phyloP scores from a whole-genome alignment of 495 filamentous ascomycete genomes.

The Aspergillus kassunensis region DNA sequence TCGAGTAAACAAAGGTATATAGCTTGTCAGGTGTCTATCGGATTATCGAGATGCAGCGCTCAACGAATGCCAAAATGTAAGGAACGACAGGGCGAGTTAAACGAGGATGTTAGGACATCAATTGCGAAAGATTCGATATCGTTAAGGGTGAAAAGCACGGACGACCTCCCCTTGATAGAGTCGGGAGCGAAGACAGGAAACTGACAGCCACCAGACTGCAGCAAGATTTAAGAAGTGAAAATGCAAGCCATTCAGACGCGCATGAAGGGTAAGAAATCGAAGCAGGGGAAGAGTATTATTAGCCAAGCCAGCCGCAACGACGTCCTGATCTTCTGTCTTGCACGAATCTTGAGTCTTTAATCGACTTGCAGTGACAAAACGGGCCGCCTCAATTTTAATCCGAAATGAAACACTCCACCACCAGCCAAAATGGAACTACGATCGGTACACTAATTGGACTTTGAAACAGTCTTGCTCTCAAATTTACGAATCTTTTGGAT shows the following conservation, averaged over 20 bases:
- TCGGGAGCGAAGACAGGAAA: constrained; percentile 5
- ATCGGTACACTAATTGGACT: neutral
- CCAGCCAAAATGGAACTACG: neutral
- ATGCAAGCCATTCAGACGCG: constrained; percentile 12
- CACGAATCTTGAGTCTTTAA: neutral
- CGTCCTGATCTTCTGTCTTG: no score
- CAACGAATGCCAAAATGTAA: constrained; percentile 4
- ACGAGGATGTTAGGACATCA: constrained; percentile 7
- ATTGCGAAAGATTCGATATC: constrained; percentile 8
- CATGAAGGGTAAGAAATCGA: constrained; percentile 1
- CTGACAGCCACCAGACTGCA: constrained; percentile 17
- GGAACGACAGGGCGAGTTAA: constrained; percentile 14
- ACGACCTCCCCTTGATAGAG: no score
- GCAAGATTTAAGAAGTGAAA: constrained; percentile 9
- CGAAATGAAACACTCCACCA: constrained; percentile 20
- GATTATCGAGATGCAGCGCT: neutral
- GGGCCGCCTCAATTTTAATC: constrained; percentile 23
- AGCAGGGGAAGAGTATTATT: neutral
- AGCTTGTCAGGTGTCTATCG: neutral
- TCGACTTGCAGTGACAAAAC: neutral
- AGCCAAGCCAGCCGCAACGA: constrained; percentile 11
- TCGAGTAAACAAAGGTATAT: constrained; percentile 13
- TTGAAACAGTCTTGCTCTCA: neutral
- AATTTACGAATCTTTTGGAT: neutral
- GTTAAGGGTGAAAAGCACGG: constrained; percentile 14